These are phyloP conservation scores for Colletotrichum viniferum DNA, from an alignment of 2,329 filamentous ascomycete genomes.

Conservation along the genomic window DNA sequence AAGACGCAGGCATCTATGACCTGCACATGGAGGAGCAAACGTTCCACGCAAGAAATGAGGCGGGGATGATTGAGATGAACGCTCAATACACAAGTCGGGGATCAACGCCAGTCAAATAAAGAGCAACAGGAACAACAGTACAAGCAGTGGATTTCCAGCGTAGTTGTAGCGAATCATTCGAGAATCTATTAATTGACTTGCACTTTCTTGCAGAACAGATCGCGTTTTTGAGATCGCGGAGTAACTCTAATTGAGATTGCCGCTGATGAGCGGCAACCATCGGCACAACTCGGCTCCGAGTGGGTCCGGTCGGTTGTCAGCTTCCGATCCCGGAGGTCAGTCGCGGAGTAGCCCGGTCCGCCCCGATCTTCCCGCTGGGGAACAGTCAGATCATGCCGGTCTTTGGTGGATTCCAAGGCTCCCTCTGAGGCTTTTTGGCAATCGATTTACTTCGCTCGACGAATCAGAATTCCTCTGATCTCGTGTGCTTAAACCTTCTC, in stretches of 20 bases:
- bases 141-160: background rate
- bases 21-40: slow-evolving; percentile 20
- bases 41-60: background rate
- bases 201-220: background rate
- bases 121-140: background rate
- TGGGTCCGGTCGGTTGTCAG: background rate
- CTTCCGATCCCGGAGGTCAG: slow-evolving; percentile 2
- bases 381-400: background rate
- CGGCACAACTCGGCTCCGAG: slow-evolving; percentile 5
- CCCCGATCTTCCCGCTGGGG: background rate
- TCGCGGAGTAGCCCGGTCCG: background rate
- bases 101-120: background rate
- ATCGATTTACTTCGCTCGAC: background rate
- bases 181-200: background rate
- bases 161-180: background rate
- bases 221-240: background rate
- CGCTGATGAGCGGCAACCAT: background rate
- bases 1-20: slow-evolving; percentile 12
- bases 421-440: background rate
- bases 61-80: slow-evolving; percentile 15
- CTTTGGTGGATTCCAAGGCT: background rate
- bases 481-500: background rate
- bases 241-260: background rate
- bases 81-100: background rate
- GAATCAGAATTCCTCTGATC: background rate